A percentile compares a stretch with the other conserved stretches of the same genome.
Evolutionary conservation across 2,329 filamentous ascomycete species (phyloP).

Genomic region (Botryotinia globosa): DNA sequence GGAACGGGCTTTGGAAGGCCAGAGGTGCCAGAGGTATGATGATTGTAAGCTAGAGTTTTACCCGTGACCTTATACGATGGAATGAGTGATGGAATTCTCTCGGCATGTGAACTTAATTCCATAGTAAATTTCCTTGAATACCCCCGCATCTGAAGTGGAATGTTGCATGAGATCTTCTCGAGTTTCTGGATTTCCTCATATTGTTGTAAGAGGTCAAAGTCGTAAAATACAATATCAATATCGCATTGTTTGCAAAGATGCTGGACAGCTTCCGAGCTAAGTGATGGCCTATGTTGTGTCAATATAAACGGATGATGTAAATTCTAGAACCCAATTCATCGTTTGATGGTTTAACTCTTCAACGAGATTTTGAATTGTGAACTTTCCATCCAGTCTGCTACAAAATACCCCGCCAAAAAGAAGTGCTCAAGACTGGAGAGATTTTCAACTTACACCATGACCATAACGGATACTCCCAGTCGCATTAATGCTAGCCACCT

Average conservation of each 20-base stretch:
- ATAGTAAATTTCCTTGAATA: background rate
- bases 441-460: conserved; percentile 4
- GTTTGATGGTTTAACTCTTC: background rate
- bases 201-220: background rate
- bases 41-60: background rate
- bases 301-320: background rate
- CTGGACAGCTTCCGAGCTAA: background rate
- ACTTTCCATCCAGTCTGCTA: background rate
- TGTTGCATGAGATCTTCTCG: background rate
- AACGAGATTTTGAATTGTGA: background rate
- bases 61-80: background rate
- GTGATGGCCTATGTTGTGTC: conserved; percentile 2
- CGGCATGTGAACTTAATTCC: background rate
- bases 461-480: conserved; percentile 10
- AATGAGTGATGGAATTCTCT: background rate
- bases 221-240: conserved; percentile 6
- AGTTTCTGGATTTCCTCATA: background rate
- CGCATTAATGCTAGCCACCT: conserved; percentile 16
- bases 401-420: background rate
- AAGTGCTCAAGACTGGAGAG: background rate
- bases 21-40: conserved; percentile 63
- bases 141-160: background rate
- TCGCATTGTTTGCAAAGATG: conserved; percentile 11
- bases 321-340: background rate
- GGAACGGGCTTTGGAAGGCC: conserved; percentile 62